Percentiles rank a stretch among this genome's conserved stretches.
Conservation (phyloP, 805 yeast species). For the Wickerhamomyces sydowiorum region DNA sequence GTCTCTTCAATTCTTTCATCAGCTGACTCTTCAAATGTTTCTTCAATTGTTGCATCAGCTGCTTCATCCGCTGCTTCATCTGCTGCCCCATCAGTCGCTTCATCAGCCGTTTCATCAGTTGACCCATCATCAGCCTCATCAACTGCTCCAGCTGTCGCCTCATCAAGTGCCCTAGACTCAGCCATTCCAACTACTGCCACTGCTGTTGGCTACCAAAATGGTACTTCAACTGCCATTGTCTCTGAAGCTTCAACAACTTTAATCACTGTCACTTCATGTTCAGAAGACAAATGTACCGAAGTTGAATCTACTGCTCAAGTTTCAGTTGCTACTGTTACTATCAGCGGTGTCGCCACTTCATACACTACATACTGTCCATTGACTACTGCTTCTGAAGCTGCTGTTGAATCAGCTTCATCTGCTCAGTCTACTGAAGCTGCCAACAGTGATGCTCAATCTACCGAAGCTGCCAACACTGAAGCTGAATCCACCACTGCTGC, state of each 20-base stretch:
- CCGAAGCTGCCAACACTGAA: background rate
- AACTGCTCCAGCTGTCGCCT: background rate
- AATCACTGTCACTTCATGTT: slow-evolving; percentile 28
- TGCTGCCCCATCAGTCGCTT: background rate
- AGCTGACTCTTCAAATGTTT: background rate
- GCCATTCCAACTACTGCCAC: background rate
- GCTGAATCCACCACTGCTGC: background rate
- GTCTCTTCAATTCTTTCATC: slow-evolving; percentile 5
- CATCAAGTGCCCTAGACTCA: background rate
- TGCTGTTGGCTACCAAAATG: background rate
- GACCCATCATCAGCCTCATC: background rate
- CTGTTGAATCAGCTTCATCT: too few species aligned
- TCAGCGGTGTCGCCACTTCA: slow-evolving; percentile 18
- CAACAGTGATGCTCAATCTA: background rate
- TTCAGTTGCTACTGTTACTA: slow-evolving; percentile 28
- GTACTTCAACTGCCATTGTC: background rate
- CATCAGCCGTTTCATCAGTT: background rate
- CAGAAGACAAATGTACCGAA: slow-evolving; percentile 25
- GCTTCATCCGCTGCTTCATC: background rate
- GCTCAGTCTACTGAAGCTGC: slow-evolving; percentile 1
- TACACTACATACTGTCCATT: too few species aligned
- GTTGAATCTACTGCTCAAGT: slow-evolving; percentile 28
- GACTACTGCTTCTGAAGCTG: slow-evolving; percentile 2
- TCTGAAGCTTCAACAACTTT: background rate
- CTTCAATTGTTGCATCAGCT: background rate